phyloP scores from a whole-genome alignment of 768 basidiomycete species.

The Boletellus ananiceps region DNA sequence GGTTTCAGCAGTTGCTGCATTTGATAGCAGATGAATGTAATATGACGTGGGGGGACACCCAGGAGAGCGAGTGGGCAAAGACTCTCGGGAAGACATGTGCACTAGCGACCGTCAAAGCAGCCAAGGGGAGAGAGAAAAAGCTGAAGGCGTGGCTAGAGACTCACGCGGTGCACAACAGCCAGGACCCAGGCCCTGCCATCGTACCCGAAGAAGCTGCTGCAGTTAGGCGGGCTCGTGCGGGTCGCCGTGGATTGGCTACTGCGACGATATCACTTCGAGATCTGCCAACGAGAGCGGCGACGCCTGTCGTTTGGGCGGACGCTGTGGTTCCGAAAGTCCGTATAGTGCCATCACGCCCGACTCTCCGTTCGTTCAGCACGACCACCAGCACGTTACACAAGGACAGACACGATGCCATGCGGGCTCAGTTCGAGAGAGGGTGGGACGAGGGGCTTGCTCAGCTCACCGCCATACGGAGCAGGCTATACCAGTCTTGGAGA shows the following conservation, averaged over 20 bases:
- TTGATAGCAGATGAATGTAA: conserved; percentile 69
- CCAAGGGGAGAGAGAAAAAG: conserved; percentile 63
- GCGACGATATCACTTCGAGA: conserved; percentile 60
- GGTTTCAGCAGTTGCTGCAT: conserved; percentile 50
- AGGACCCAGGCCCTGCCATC: not conserved
- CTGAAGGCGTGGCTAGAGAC: conserved; percentile 49
- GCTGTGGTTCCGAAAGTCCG: conserved; percentile 41
- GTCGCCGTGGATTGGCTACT: conserved; percentile 60
- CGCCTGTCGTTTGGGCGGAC: conserved; percentile 9
- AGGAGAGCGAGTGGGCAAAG: conserved; percentile 49
- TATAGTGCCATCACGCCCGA: conserved; percentile 52
- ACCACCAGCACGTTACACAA: conserved; percentile 29
- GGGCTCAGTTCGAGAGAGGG: conserved; percentile 52
- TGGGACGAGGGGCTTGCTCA: conserved; percentile 59
- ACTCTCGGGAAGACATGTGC: conserved; percentile 60
- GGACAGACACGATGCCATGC: conserved; percentile 39
- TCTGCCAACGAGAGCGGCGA: conserved; percentile 16
- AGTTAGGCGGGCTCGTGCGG: conserved; percentile 33
- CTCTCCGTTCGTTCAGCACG: conserved; percentile 46
- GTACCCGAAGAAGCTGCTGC: not conserved
- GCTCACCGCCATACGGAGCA: conserved; percentile 43
- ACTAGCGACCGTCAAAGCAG: conserved; percentile 53
- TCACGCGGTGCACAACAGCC: conserved; percentile 9
- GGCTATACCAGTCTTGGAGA: conserved; percentile 43
- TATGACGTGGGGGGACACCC: conserved; percentile 46